Conservation (phyloP, 345 rosid genomes). For the Syzygium oleosum region DNA sequence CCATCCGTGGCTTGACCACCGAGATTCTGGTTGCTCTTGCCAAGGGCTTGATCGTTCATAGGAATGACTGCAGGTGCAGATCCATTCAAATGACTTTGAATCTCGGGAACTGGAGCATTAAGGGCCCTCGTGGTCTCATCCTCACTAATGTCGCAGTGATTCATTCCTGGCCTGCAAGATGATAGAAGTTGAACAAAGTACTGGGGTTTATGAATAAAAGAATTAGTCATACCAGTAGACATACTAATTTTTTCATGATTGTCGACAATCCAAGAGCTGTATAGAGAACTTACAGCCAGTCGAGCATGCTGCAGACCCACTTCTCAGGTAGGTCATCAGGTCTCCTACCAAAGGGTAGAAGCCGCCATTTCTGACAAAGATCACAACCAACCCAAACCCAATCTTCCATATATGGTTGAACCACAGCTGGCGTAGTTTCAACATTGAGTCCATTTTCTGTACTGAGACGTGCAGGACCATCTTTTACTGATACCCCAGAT, state of each 20-base stretch:
- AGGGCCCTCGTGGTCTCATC: slow-evolving; percentile 69
- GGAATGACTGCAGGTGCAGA: slow-evolving; percentile 9
- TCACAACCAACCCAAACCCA: slow-evolving; percentile 96
- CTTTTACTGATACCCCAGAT: slow-evolving; percentile 10
- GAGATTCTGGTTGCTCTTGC: slow-evolving; percentile 6
- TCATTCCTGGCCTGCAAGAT: slow-evolving; percentile 67
- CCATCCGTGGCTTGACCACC: slow-evolving; percentile 10
- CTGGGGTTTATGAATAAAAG: neutral
- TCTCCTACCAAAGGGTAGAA: slow-evolving; percentile 69
- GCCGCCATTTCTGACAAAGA: slow-evolving; percentile 87
- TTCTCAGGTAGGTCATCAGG: slow-evolving; percentile 78
- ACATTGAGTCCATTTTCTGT: slow-evolving; percentile 15
- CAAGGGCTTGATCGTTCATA: slow-evolving; percentile 8
- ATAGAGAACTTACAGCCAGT: slow-evolving; percentile 86
- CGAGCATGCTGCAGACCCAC: slow-evolving; percentile 91
- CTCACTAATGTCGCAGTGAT: slow-evolving; percentile 64
- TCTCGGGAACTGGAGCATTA: neutral
- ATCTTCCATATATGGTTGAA: slow-evolving; percentile 26
- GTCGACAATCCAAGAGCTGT: slow-evolving; percentile 5
- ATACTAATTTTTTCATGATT: slow-evolving; percentile 11
- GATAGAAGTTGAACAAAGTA: neutral
- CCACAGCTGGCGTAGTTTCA: slow-evolving; percentile 19
- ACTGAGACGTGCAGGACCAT: slow-evolving; percentile 10
- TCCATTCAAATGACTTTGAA: slow-evolving; percentile 21
- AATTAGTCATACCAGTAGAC: neutral